Evolutionary conservation across 2,329 filamentous ascomycete species (phyloP).

Genomic region (Diaporthe vaccinii): DNA sequence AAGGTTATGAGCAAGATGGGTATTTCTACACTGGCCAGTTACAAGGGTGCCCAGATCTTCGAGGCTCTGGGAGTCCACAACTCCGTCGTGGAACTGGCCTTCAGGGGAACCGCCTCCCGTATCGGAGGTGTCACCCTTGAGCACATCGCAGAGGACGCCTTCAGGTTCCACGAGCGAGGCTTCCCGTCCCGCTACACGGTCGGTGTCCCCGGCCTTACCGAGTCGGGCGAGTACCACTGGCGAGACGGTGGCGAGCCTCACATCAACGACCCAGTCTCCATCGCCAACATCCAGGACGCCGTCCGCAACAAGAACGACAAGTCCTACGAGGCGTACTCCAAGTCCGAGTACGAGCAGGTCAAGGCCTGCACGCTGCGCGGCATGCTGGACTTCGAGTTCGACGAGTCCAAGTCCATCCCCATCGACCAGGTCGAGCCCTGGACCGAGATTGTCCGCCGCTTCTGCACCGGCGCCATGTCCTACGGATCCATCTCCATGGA

Average conservation of each 20-base stretch:
- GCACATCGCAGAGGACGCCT: slow-evolving; percentile 92
- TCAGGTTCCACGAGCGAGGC: slow-evolving; percentile 94
- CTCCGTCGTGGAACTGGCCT: slow-evolving; percentile 92
- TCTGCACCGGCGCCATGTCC: slow-evolving; percentile 98
- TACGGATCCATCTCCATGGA: slow-evolving; percentile 99
- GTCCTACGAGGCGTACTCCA: slow-evolving; percentile 96
- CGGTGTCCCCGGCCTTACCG: slow-evolving; percentile 82
- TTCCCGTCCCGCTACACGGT: slow-evolving; percentile 86
- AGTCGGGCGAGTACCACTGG: slow-evolving; percentile 99
- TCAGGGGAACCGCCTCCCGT: slow-evolving; percentile 92
- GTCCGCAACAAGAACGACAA: slow-evolving; percentile 98
- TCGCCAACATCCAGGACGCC: slow-evolving; percentile 97
- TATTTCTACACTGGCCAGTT: slow-evolving; percentile 94
- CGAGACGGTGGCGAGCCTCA: slow-evolving; percentile 95
- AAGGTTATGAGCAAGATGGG: slow-evolving; percentile 99
- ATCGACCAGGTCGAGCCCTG: slow-evolving; percentile 98
- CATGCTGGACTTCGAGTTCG: slow-evolving; percentile 95
- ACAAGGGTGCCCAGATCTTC: slow-evolving; percentile 98
- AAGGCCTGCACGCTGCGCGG: slow-evolving; percentile 96
- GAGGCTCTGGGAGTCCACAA: slow-evolving; percentile 96
- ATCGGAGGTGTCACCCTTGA: slow-evolving; percentile 96
- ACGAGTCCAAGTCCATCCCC: slow-evolving; percentile 84
- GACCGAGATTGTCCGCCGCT: slow-evolving; percentile 97
- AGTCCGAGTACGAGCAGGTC: slow-evolving; percentile 94
- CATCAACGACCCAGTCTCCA: slow-evolving; percentile 93